Evolutionary conservation across 2,329 filamentous ascomycete species (phyloP), one percentile per base, ranked within the genome.

Genomic region (Microcyclospora pomicola): DNA sequence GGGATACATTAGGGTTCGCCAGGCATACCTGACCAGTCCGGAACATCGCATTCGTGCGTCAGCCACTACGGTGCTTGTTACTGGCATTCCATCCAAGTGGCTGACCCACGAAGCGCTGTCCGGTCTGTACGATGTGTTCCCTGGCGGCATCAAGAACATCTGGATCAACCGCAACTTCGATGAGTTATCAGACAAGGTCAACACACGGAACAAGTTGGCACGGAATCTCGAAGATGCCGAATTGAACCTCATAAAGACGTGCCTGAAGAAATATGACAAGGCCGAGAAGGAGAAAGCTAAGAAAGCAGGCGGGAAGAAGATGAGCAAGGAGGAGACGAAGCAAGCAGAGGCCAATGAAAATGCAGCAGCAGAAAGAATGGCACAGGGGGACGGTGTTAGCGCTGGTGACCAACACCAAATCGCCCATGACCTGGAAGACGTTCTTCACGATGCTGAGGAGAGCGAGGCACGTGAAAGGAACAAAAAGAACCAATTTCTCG

Each of bases 151-250:
- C 53, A 76, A 84, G 42, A 96, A 96, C 49, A 82, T 98, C 34
- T 98, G 88, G 87, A 78, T 98, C 50, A 98, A 95, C 42, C 75
- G 88, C 43, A 83, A 98, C 54, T 80, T 85, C 48, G 83, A 87
- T 32, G 72, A 79, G 7, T 71, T 98, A 9, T 72, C 83, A 34
- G 80, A 87, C 43, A 96, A 96, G 56, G 81, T 96, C 33, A 73
- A 82, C 35, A 65, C 75, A 45, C 74, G 91, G 33, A 75, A 86
- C 43, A 63, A 71, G 7, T 65, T 94, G 11, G 85, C 88, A 34
- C 59, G 69, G 31, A 65, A 68, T 39, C 72, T 98, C 0, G 91
- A 98, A 54, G 62, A 62, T 7, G 88, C 88, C 1, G 81, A 96
- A 59, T 95, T 85, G 0, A 76, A 84, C 27, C 65, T 98, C 31